Base-by-base conservation (phyloP, 2,329 filamentous ascomycete species). In the Fusarium cicatricum region DNA sequence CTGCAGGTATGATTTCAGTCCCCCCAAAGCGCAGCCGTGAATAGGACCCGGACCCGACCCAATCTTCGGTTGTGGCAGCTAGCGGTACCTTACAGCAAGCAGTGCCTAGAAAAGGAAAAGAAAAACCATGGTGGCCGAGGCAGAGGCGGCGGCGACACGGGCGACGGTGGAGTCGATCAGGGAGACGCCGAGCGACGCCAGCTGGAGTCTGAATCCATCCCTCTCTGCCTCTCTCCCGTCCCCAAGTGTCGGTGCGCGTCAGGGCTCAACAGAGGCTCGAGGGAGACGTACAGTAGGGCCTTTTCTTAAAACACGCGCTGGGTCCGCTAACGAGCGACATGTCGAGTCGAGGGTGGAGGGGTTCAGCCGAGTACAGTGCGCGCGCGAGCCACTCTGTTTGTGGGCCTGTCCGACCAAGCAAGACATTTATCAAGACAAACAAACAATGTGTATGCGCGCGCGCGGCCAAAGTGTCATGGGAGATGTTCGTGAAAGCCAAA, bases 71-170 rank as follows among this genome's bases (percentile, higher is more conserved):
- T 43, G 46, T 59, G 42, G 46, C 50, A 60, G 52, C 41, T 47
- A 37, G 31, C 44, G 59, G 60, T 62, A 64, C 60, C 60, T 63
- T 61, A 60, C 60, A 63, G 56, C 60, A 61, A 47, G 47, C 42
- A 8, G 23, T 26, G 9, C 6, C 23, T 26, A 26, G 23, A 26
- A 26, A 3, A 26, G 23, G 23, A 26, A 26, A 26, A 26, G 55
- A 61, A 55, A 36, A 33, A 29, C 15, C 19, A 40, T 43, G 48
- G 28, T 17, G 28, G 31, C 41, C 44, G 58, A 39, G 59, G 50
- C 50, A 57, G 51, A 60, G 42, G 52, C 52, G 56, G 48, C 36
- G 48, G 46, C 52, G 55, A 54, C 50, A 42, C 55, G 34, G 40
- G 36, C 34, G 36, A 51, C 29, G 53, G 56, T 65, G 59, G 62